phyloP scores from a whole-genome alignment of 495 filamentous ascomycete species.

The Lasiosphaeriaceae sp. region DNA sequence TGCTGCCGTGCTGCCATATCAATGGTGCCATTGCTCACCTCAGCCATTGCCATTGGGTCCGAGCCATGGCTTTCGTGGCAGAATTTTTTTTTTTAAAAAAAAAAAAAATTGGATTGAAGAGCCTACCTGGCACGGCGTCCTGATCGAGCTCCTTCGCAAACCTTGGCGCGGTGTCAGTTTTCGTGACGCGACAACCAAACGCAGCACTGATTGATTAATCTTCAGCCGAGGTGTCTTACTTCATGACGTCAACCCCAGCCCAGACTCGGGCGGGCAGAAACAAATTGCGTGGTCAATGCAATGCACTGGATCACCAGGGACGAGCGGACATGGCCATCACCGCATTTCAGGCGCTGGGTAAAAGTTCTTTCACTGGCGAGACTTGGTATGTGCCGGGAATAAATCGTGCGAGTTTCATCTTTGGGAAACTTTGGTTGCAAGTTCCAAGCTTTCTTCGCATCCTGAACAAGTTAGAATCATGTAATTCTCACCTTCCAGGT shows the following conservation, averaged over 20 bases:
- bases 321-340: neutral
- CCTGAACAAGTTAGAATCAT: neutral
- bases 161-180: constrained; percentile 32
- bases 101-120: no score
- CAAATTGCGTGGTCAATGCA: neutral
- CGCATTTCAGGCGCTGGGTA: neutral
- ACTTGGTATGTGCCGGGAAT: neutral
- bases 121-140: constrained; percentile 69
- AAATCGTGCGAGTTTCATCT: neutral
- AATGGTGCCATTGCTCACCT: no score
- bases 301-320: neutral
- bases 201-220: neutral
- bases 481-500: neutral
- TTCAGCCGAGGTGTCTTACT: constrained; percentile 18
- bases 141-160: constrained; percentile 74
- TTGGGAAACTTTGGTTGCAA: neutral
- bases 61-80: no score
- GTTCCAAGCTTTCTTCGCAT: constrained; percentile 2
- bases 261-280: constrained; percentile 1
- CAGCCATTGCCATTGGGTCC: no score
- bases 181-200: neutral
- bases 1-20: neutral
- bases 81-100: no score
- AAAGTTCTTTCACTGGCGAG: no score
- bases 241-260: constrained; percentile 30